Evolutionary conservation across 495 filamentous ascomycete species (phyloP), one percentile per base, ranked within the genome.

Genomic region (Aspergillus ellipticus): DNA sequence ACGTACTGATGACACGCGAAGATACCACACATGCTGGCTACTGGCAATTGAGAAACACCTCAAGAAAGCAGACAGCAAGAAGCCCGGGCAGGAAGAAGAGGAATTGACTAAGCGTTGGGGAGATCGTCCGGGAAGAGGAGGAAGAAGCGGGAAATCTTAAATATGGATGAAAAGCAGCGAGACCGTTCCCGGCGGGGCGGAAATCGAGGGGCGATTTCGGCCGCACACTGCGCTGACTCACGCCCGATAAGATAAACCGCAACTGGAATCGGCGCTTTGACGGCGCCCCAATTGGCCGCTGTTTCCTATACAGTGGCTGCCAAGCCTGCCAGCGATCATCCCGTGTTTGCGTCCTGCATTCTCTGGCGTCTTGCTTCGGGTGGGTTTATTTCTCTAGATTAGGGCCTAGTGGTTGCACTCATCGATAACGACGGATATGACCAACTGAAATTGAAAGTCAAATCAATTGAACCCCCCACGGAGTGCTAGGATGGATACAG

Each of bases 1-100:
- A 72, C 89, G 72, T 77, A 94, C 90, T 82, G 79, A 75, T 97
- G 89, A 73, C 92, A 96, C 64, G 92, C 92, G 71, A 97, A 96
- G 66, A 98, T 97, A 70, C 94, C 94, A 75, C 79, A 82, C 79
- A 82, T 82, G 55, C 58, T 74, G 69, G 60, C 58, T 16, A 56
- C 41, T 43, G 58, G 62, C 65, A 66, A 71, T 67, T 66, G 64
- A 60, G 31, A 45, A 41, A 43, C 49, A 28, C 24, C 24, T 28
- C 39, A 39, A 48, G 58, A 33, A 54, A 42, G 52, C 68, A 59
- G 58, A 66, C 54, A 66, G 52, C 51, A 54, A 24, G 43, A 48
- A 53, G 22, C 41, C 22, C 22, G 55, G 55, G 59, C 55, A 45
- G 59, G 53, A 48, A 47, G 50, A 49, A 49, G 42, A 29, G 16